phyloP scores from a whole-genome alignment of 768 basidiomycete species.

The Rhizopogon vinicolor region DNA sequence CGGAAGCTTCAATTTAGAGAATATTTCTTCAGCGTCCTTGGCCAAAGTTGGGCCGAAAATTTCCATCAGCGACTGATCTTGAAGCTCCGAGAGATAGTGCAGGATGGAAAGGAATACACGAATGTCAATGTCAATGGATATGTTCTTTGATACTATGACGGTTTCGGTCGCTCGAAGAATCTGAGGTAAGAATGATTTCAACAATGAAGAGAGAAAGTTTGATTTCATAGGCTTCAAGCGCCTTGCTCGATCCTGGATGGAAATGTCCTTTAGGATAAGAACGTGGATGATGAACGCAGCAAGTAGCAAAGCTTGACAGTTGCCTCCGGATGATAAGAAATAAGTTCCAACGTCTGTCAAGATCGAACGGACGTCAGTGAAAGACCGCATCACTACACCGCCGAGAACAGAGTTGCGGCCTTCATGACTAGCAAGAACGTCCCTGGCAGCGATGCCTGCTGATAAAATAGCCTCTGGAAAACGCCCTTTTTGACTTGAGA shows the following conservation, averaged over 20 bases:
- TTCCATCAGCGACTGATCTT: slow-evolving; percentile 13
- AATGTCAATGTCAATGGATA: slow-evolving; percentile 48
- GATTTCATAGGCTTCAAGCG: slow-evolving; percentile 19
- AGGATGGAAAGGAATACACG: slow-evolving; percentile 45
- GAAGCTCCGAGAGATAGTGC: slow-evolving; percentile 26
- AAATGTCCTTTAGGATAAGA: slow-evolving; percentile 31
- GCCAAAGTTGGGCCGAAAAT: slow-evolving; percentile 26
- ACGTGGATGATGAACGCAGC: slow-evolving; percentile 36
- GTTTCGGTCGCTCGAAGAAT: slow-evolving; percentile 29
- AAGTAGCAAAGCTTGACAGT: slow-evolving; percentile 19
- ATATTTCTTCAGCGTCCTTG: slow-evolving; percentile 17
- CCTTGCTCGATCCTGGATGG: slow-evolving; percentile 38
- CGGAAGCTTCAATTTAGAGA: slow-evolving; percentile 13
- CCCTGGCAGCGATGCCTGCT: slow-evolving; percentile 6
- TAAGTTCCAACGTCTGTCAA: background rate
- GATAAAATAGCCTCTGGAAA: slow-evolving; percentile 6
- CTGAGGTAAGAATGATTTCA: slow-evolving; percentile 34
- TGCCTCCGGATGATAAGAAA: background rate
- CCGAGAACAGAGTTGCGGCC: background rate
- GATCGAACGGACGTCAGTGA: background rate
- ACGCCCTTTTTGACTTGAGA: slow-evolving; percentile 9
- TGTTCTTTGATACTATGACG: slow-evolving; percentile 14
- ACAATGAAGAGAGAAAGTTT: slow-evolving; percentile 28
- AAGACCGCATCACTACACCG: background rate
- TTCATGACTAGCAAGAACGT: slow-evolving; percentile 5